Conservation (phyloP, 2,329 filamentous ascomycete genomes). For the Didymella segeticola region DNA sequence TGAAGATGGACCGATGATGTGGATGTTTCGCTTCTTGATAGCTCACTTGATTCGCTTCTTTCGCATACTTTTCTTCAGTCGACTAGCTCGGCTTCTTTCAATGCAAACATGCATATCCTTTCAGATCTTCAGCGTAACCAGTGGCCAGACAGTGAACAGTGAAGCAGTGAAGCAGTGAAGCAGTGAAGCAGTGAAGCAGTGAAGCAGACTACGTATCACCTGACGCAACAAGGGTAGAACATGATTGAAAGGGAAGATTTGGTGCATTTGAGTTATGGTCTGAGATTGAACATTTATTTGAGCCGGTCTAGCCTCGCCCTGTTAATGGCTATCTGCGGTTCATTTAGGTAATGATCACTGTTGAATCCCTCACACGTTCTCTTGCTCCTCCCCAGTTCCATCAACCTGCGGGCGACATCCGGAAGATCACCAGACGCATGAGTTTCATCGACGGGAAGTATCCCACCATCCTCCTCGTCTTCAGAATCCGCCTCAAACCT, state of each 20-base stretch:
- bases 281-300: neutral
- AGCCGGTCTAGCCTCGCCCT: constrained; percentile 1
- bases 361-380: no score
- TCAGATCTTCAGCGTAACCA: neutral
- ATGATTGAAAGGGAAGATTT: neutral
- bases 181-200: no score
- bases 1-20: constrained; percentile 11
- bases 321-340: neutral
- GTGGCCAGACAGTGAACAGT: no score
- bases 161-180: no score
- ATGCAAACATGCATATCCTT: neutral
- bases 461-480: neutral
- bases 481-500: neutral
- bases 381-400: no score
- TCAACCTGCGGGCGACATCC: no score
- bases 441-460: no score
- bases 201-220: no score
- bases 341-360: no score
- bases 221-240: no score
- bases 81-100: constrained; percentile 5
- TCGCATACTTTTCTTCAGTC: constrained; percentile 1
- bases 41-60: constrained; percentile 13
- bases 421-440: no score
- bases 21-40: constrained; percentile 7
- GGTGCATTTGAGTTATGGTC: no score